Percentiles rank a stretch among this genome's conserved stretches.
These are phyloP conservation scores for Erucastrum elatum DNA, from an alignment of 345 rosid species.

Conservation along the genomic window DNA sequence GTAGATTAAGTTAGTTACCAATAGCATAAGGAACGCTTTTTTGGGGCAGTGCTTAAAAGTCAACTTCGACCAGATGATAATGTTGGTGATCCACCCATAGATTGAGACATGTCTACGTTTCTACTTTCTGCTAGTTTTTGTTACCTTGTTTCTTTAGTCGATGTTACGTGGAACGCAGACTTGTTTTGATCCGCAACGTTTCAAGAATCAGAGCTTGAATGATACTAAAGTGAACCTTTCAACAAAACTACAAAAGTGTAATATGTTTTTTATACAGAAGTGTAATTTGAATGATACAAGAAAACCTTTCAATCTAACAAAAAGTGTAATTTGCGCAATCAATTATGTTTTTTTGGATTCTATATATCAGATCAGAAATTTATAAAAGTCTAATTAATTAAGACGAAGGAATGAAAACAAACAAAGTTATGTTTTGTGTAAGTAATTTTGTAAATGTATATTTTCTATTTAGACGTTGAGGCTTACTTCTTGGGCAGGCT, in stretches of 20 bases:
- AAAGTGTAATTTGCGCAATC: slow-evolving; percentile 1
- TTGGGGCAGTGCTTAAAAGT: not conserved
- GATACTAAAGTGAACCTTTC: slow-evolving; percentile 7
- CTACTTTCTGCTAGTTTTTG: not conserved
- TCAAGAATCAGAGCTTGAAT: not conserved
- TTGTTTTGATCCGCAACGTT: slow-evolving; percentile 21
- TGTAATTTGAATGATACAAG: not conserved
- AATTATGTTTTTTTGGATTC: not conserved
- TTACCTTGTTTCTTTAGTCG: slow-evolving; percentile 27
- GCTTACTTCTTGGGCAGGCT: not conserved
- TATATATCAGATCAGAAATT: not conserved
- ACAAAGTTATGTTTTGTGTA: not conserved
- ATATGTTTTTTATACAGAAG: not conserved
- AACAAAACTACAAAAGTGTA: slow-evolving; percentile 11
- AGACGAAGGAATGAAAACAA: not conserved
- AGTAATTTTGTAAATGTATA: not conserved
- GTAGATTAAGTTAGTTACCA: slow-evolving; percentile 3
- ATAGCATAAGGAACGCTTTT: not conserved
- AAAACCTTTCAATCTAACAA: slow-evolving; percentile 11
- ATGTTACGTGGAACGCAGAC: slow-evolving; percentile 23
- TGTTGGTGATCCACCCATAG: slow-evolving; percentile 34
- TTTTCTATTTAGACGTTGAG: not conserved
- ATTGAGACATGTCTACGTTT: slow-evolving; percentile 20
- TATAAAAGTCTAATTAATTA: not conserved
- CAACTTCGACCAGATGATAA: slow-evolving; percentile 20